phyloP scores from a whole-genome alignment of 2,329 filamentous ascomycete species.

The Fusarium camptoceras region DNA sequence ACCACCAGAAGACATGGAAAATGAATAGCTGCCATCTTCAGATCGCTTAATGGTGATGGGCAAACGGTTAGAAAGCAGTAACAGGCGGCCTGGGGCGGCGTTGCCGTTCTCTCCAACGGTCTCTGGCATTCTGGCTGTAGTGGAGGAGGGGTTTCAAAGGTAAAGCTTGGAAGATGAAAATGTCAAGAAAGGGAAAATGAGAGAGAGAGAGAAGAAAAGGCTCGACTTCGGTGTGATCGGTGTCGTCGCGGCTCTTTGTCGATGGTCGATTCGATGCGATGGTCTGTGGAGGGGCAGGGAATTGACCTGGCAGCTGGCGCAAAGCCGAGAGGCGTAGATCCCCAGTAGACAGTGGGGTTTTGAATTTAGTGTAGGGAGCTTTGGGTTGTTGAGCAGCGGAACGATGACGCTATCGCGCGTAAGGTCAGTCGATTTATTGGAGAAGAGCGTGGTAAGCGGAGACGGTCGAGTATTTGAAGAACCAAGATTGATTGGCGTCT shows the following conservation, averaged over 20 bases:
- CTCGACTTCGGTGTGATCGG: slow-evolving; percentile 8
- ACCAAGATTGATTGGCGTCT: slow-evolving; percentile 19
- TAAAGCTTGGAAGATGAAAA: background rate
- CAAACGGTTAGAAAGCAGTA: slow-evolving; percentile 93
- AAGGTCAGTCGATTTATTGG: slow-evolving; percentile 47
- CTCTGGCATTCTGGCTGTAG: slow-evolving; percentile 51
- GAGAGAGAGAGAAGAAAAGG: slow-evolving; percentile 14
- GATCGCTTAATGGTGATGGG: slow-evolving; percentile 96
- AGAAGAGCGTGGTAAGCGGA: slow-evolving; percentile 34
- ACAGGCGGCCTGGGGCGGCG: slow-evolving; percentile 65
- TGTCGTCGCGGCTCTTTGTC: slow-evolving; percentile 36
- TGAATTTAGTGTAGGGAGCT: slow-evolving; percentile 41
- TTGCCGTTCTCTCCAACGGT: slow-evolving; percentile 51
- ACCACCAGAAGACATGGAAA: slow-evolving; percentile 96
- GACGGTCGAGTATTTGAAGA: slow-evolving; percentile 23
- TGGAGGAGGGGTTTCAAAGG: background rate
- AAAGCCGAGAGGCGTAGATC: slow-evolving; percentile 42
- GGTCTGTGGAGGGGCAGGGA: slow-evolving; percentile 46
- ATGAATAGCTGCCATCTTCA: slow-evolving; percentile 90
- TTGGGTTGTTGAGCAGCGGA: slow-evolving; percentile 36
- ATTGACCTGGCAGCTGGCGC: slow-evolving; percentile 41
- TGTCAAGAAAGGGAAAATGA: slow-evolving; percentile 5
- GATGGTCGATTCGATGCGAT: slow-evolving; percentile 31
- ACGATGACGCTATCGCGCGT: slow-evolving; percentile 47
- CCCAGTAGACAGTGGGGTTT: slow-evolving; percentile 44